Conservation (phyloP, 1,284 basidiomycete genomes). For the Cystobasidium pallidum region DNA sequence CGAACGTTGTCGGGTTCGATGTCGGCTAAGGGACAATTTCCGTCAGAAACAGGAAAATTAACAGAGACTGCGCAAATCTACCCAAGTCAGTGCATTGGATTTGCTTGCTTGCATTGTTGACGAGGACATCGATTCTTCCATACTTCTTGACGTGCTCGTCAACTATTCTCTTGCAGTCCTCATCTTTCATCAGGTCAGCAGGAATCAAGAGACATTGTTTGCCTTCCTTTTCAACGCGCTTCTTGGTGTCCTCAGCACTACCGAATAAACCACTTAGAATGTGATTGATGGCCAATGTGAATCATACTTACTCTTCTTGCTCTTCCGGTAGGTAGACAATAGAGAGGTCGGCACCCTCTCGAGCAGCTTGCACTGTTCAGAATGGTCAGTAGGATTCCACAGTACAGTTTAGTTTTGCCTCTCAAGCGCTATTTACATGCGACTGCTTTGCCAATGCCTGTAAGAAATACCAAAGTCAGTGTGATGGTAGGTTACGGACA, state of each 20-base stretch:
- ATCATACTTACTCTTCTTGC: conserved; percentile 61
- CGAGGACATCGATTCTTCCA: conserved; percentile 62
- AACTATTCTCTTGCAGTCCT: conserved; percentile 59
- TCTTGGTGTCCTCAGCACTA: conserved; percentile 60
- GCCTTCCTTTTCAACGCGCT: conserved; percentile 60
- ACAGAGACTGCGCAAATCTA: conserved; percentile 28
- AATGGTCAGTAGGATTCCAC: background rate
- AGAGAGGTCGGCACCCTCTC: conserved; percentile 69
- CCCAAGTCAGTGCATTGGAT: conserved; percentile 59
- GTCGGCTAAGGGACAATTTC: conserved; percentile 40
- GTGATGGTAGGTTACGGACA: background rate
- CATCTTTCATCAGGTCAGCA: conserved; percentile 60
- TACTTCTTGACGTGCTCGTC: conserved; percentile 63
- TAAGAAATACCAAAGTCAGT: background rate
- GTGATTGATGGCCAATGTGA: background rate
- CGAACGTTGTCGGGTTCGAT: conserved; percentile 44
- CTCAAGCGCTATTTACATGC: background rate
- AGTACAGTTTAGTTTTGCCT: background rate
- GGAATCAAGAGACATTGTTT: conserved; percentile 61
- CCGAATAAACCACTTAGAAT: background rate
- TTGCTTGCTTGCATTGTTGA: conserved; percentile 70
- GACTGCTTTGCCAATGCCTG: conserved; percentile 24
- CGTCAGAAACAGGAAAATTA: background rate
- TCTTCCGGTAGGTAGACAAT: conserved; percentile 68
- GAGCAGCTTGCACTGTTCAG: conserved; percentile 63